Conservation (phyloP, 2,329 filamentous ascomycete genomes). For the Fusarium nanum region DNA sequence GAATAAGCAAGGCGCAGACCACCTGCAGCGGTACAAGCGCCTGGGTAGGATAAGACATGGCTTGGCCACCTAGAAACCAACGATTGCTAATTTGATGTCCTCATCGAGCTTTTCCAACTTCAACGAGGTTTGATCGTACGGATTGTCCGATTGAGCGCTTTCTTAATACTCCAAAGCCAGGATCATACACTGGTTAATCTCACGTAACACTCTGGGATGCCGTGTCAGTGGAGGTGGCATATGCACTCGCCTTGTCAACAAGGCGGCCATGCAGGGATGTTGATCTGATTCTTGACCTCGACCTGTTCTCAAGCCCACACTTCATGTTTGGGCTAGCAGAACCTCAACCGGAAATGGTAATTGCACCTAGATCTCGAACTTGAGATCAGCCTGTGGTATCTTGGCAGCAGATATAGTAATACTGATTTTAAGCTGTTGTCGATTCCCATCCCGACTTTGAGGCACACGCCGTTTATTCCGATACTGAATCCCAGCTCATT, state of each 20-base stretch:
- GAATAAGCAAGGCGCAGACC: slow-evolving; percentile 37
- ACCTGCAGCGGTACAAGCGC: slow-evolving; percentile 30
- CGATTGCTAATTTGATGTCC: not conserved
- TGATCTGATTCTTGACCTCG: not conserved
- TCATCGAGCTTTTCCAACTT: slow-evolving; percentile 6
- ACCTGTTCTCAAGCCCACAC: not conserved
- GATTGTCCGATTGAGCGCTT: not conserved
- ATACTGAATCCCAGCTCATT: slow-evolving; percentile 4
- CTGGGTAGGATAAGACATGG: slow-evolving; percentile 13
- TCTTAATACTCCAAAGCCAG: not conserved
- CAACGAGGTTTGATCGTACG: not conserved
- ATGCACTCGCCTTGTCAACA: not conserved
- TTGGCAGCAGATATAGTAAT: not conserved
- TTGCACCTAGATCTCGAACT: slow-evolving; percentile 2
- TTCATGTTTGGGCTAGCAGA: not conserved
- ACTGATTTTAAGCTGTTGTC: not conserved
- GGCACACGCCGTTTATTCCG: slow-evolving; percentile 8
- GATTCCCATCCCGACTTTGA: not conserved
- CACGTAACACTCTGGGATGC: not conserved
- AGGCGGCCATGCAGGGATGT: slow-evolving; percentile 5
- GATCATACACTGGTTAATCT: not conserved
- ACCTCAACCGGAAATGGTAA: not conserved
- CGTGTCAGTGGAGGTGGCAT: not conserved
- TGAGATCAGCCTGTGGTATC: not conserved
- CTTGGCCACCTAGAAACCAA: slow-evolving; percentile 26